Base-by-base conservation (phyloP, 75 land plant species). In the Sequoiadendron giganteum region DNA sequence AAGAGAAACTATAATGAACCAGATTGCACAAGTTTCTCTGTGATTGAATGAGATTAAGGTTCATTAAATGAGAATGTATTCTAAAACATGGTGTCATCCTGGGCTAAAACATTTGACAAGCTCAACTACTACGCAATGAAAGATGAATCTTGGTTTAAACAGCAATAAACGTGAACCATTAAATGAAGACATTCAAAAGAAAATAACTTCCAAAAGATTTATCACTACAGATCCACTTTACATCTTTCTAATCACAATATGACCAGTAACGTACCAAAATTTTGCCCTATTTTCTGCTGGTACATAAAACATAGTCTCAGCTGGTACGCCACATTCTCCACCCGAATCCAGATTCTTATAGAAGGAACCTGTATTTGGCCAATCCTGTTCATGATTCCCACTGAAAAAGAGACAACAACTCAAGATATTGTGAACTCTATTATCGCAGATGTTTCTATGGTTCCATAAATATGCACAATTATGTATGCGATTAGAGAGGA, bases 321-420 rank as follows among this genome's bases (percentile, higher is more conserved):
- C 93, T 10, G 88, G 89, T 49, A 94, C 98, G 16, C 98, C 97
- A 91, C 99, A 97, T 91, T 97, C 97, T 15, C 98, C 98, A 49
- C 97, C 97, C 21, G 97, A 95, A 89, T 97, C 97, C 2, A 0
- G 55, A 28, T 36, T 85, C 34, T 88, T 80, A 89, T 93, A 97
- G 87, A 93, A 96, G 42, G 98, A 97, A 40, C 98, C 95, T 36
- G 95, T 45, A 1, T 55, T 85, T 16, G 96, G 96, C 93, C 95
- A 96, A 86, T 97, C 98, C 32, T 96, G 94, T 86, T 97, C 98
- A 90, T 96, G 98, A 89, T 97, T 97, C 25, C 99, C 98, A 90
- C 99, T 97, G 93, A 78, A 90, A 61, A 58, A 72, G 19, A 92
- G 4, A 34, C 9, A 34, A 75, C 14, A 75, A 34, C 7, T 72